A percentile compares a stretch with the other conserved stretches of the same genome.
These are phyloP conservation scores for Pythium chondricola DNA, from an alignment of 352 stramenopile genomes.

Conservation along the genomic window DNA sequence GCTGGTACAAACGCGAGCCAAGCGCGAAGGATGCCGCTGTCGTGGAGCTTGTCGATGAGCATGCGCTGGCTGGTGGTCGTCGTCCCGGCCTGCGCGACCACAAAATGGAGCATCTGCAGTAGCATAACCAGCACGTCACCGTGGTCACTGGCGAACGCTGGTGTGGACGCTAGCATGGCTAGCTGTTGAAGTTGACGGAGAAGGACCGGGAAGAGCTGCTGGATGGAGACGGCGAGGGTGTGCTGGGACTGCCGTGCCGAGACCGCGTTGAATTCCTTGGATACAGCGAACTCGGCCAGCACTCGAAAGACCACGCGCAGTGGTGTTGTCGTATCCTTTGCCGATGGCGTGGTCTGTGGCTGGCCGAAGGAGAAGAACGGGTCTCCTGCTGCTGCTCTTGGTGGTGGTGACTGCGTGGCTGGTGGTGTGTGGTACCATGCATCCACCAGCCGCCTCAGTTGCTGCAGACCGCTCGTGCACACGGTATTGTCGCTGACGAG, in stretches of 20 bases:
- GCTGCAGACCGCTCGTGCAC: constrained; percentile 19
- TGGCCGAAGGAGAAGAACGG: constrained; percentile 12
- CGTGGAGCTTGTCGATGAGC: constrained; percentile 23
- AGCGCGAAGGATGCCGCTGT: constrained; percentile 39
- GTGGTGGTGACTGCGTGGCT: background rate
- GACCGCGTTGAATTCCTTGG: constrained; percentile 39
- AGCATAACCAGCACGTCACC: constrained; percentile 36
- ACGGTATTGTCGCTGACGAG: constrained; percentile 23
- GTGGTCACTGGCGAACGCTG: constrained; percentile 17
- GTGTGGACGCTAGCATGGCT: constrained; percentile 1
- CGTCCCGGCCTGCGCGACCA: constrained; percentile 15
- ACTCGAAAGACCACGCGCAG: constrained; percentile 43
- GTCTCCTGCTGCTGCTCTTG: background rate
- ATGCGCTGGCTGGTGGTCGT: constrained; percentile 2
- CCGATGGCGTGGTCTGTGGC: background rate
- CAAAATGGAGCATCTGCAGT: constrained; percentile 43
- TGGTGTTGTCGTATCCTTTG: constrained; percentile 4
- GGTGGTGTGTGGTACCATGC: constrained; percentile 18
- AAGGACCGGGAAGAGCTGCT: constrained; percentile 35
- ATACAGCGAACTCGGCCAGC: constrained; percentile 44
- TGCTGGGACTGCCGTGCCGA: constrained; percentile 26
- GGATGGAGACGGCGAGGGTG: constrained; percentile 24
- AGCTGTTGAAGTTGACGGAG: constrained; percentile 32
- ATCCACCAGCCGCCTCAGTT: constrained; percentile 29
- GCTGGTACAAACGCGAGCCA: constrained; percentile 33